Evolutionary conservation across 306 rosid genomes (phyloP).

Genomic region (Albizia julibrissin): DNA sequence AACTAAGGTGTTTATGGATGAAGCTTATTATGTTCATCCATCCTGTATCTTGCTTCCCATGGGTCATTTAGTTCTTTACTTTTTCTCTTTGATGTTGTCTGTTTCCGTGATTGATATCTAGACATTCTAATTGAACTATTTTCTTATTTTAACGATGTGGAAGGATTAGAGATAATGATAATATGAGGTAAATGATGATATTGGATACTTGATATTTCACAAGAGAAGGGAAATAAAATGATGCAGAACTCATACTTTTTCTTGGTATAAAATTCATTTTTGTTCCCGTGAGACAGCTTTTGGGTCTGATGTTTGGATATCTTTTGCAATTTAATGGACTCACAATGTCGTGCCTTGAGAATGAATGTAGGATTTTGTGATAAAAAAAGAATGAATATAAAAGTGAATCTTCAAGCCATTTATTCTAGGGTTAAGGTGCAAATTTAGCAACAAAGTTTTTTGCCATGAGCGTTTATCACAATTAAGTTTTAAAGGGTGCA

Average conservation of each 20-base stretch:
- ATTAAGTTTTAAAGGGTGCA: too few species aligned
- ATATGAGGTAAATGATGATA: background rate
- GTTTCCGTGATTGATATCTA: background rate
- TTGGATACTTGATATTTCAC: background rate
- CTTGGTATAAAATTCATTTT: background rate
- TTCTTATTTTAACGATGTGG: background rate
- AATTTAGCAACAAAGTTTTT: too few species aligned
- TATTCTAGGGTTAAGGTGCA: background rate
- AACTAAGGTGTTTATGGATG: background rate
- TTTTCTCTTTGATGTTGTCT: background rate
- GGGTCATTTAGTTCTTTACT: background rate
- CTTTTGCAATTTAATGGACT: background rate
- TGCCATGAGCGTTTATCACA: too few species aligned
- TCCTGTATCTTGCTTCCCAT: background rate
- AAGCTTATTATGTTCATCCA: background rate
- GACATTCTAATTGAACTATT: background rate
- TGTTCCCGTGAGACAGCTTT: background rate
- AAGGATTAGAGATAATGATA: background rate
- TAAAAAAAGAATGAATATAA: too few species aligned
- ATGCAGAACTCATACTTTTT: background rate
- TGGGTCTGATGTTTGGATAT: background rate
- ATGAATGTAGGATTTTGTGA: background rate
- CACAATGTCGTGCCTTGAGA: background rate
- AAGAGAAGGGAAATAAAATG: background rate
- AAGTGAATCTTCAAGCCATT: background rate